Evolutionary conservation across 2,329 filamentous ascomycete species (phyloP).

Genomic region (Ceratocystis eucalypticola): DNA sequence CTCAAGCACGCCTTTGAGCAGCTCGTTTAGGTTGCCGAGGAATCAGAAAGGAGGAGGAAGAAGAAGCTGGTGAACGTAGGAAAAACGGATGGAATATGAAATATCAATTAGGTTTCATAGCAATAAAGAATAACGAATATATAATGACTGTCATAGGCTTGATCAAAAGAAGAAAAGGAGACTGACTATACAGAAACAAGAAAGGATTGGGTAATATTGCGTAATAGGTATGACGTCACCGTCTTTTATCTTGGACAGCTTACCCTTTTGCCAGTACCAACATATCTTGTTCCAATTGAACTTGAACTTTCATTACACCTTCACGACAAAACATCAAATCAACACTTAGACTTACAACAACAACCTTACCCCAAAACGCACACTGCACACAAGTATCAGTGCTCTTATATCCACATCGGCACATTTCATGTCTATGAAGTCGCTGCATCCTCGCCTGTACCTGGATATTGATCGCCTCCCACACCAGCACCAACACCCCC

Average conservation of each 20-base stretch:
- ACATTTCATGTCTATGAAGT: neutral
- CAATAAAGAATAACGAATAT: conserved; percentile 11
- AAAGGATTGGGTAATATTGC: neutral
- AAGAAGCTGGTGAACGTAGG: neutral
- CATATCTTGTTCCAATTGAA: neutral
- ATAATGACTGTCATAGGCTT: conserved; percentile 3
- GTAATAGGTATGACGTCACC: neutral
- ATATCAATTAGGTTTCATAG: neutral
- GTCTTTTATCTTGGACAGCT: neutral
- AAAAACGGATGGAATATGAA: neutral
- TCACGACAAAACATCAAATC: neutral
- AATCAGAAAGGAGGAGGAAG: neutral
- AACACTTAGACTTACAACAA: neutral
- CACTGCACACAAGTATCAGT: too few species aligned
- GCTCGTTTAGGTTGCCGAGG: conserved; percentile 57
- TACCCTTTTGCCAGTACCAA: too few species aligned
- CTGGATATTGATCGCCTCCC: neutral
- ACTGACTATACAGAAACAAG: neutral
- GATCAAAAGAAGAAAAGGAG: neutral
- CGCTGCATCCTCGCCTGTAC: neutral
- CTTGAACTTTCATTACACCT: neutral
- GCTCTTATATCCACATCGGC: too few species aligned
- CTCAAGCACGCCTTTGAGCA: conserved; percentile 97
- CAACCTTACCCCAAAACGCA: too few species aligned
- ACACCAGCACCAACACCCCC: neutral